Conservation (phyloP, 140 eudicot species). For the Oenanthe javanica region DNA sequence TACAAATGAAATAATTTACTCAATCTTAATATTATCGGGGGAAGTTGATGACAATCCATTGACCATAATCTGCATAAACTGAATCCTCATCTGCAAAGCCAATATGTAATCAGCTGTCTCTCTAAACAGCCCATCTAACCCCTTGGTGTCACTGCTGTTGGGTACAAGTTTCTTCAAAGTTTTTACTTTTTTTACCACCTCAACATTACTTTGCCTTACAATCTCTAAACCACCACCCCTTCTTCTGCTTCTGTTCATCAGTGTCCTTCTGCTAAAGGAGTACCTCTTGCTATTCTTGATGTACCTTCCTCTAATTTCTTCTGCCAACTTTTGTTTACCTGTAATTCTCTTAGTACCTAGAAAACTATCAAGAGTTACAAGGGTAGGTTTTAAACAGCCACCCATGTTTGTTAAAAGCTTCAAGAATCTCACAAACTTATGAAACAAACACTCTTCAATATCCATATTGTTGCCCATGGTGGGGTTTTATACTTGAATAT, state of each 20-base stretch:
- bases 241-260: constrained; percentile 24
- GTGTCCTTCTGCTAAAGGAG: constrained; percentile 16
- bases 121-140: constrained; percentile 53
- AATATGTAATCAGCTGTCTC: constrained; percentile 68
- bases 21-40: no score
- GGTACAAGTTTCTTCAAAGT: constrained; percentile 63
- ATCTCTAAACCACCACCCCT: constrained; percentile 17
- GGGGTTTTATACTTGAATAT: no score
- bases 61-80: no score
- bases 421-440: no score
- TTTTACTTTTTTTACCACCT: constrained; percentile 42
- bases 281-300: constrained; percentile 7
- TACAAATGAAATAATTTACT: no score
- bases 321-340: constrained; percentile 7
- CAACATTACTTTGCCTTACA: constrained; percentile 17
- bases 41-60: no score
- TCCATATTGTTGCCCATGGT: no score
- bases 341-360: constrained; percentile 14
- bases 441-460: no score
- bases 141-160: constrained; percentile 31
- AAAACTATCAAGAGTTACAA: constrained; percentile 8
- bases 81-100: constrained; percentile 42
- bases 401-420: constrained; percentile 20
- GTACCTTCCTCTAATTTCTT: constrained; percentile 18
- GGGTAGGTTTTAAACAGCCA: constrained; percentile 21